These are phyloP conservation scores for Flaveria linearis DNA, from an alignment of 129 eudicot genomes.

Conservation along the genomic window DNA sequence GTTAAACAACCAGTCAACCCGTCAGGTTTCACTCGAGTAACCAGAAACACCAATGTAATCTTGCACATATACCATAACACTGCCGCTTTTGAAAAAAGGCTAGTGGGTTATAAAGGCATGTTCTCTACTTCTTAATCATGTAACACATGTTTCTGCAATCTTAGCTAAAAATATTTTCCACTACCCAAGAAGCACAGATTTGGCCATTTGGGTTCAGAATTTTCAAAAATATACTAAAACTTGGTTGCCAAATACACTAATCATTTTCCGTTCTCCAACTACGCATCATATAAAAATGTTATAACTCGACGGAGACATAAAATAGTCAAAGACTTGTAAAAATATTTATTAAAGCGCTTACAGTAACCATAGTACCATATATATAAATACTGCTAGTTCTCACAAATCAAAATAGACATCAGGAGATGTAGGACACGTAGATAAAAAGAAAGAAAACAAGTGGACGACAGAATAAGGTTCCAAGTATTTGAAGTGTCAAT, in stretches of 20 bases:
- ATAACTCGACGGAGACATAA: no score
- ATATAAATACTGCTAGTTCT: not conserved
- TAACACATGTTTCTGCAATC: not conserved
- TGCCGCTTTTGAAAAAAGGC: not conserved
- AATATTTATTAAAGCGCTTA: not conserved
- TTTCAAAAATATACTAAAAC: no score
- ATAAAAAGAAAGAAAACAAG: not conserved
- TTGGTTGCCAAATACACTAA: no score
- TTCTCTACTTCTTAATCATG: not conserved
- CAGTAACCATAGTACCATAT: not conserved
- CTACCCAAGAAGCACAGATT: no score
- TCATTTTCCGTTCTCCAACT: no score
- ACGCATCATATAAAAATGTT: no score
- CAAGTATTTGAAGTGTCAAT: not conserved
- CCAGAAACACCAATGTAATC: constrained; percentile 1
- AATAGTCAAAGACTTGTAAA: no score
- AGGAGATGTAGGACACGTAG: not conserved
- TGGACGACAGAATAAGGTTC: not conserved
- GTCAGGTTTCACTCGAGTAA: no score
- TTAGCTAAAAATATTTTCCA: no score
- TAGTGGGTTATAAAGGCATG: not conserved
- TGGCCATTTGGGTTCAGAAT: no score
- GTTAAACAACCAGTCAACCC: no score
- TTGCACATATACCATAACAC: not conserved
- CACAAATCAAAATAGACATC: not conserved